phyloP scores from a whole-genome alignment of 129 eudicot species.

The Logfia minima region DNA sequence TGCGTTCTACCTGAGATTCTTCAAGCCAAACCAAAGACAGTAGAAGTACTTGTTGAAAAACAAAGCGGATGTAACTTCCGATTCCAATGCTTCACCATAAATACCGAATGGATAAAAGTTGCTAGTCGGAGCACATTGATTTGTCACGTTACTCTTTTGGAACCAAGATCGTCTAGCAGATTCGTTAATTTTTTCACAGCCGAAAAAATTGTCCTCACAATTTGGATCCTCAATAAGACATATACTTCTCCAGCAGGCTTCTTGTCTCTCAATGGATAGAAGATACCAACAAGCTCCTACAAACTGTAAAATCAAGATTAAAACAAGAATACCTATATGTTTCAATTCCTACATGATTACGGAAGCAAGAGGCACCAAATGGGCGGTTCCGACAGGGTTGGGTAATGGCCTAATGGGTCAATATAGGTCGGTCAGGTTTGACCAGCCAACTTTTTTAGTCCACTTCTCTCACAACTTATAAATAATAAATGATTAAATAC shows the following conservation, averaged over 20 bases:
- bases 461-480: not conserved
- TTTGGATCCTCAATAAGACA: constrained; percentile 46
- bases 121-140: constrained; percentile 48
- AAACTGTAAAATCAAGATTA: constrained; percentile 40
- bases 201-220: constrained; percentile 59
- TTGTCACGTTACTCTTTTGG: constrained; percentile 55
- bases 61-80: constrained; percentile 55
- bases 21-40: constrained; percentile 86
- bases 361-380: not conserved
- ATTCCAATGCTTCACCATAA: constrained; percentile 66
- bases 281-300: constrained; percentile 86
- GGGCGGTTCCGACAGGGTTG: not conserved
- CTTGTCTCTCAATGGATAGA: constrained; percentile 73
- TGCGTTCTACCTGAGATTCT: constrained; percentile 63
- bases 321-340: not conserved
- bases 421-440: not conserved
- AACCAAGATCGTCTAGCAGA: constrained; percentile 53
- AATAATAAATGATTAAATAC: not conserved
- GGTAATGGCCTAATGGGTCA: not conserved
- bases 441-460: not conserved
- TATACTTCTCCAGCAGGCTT: constrained; percentile 77
- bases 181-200: constrained; percentile 45
- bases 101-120: constrained; percentile 72
- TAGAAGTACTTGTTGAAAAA: constrained; percentile 81
- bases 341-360: not conserved